Evolutionary conservation across 73 alveolate genomes (phyloP), one percentile per base, ranked within the genome.

Genomic region (Halteria grandinella): DNA sequence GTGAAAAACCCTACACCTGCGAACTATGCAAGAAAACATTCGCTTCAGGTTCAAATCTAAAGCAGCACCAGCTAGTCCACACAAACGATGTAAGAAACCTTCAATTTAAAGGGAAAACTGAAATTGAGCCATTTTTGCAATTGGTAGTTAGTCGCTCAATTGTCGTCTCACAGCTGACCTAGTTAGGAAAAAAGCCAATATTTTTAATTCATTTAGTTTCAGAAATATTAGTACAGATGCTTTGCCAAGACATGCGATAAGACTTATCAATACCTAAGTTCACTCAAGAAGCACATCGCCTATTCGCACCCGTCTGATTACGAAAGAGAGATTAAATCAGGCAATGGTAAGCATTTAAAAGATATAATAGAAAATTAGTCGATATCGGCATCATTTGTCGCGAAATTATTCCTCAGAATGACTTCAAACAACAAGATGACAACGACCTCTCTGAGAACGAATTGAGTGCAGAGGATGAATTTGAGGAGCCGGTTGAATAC

Each of bases 11-110:
- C 1, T 80, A 80, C 27, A 24, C 24, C 15, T 80, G 90, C 54
- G 57, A 53, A 2, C 23, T 41, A n/a, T 80, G 90, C 34, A 54
- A 80, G 31, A 80, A 80, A 52, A 31, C 53, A 7, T 80, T 80
- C 55, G 90, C 90, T 2, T 80, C 90, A 3, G 81, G 85, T n/a
- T 69, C 85, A 6, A 80, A 80, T 39, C 71, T 80, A 6, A 80
- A 80, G 33, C 64, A 80, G 53, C 90, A 80, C 51, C 52, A 29
- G 64, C 85, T 69, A 69, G 62, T 80, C 33, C 90, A 80, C 47
- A 60, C 20, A 12, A 60, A 75, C 36, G 75, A 57, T 32, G 50
- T 57, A 57, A 57, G 55, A 33, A 4, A 39, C 17, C 10, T 39
- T 14, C 15, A 10, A 11, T 39, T 39, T 39, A 39, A 39, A 39